A percentile compares a stretch with the other conserved stretches of the same genome.
Conservation (phyloP, 2,329 filamentous ascomycete species). For the Colletotrichum sojae region DNA sequence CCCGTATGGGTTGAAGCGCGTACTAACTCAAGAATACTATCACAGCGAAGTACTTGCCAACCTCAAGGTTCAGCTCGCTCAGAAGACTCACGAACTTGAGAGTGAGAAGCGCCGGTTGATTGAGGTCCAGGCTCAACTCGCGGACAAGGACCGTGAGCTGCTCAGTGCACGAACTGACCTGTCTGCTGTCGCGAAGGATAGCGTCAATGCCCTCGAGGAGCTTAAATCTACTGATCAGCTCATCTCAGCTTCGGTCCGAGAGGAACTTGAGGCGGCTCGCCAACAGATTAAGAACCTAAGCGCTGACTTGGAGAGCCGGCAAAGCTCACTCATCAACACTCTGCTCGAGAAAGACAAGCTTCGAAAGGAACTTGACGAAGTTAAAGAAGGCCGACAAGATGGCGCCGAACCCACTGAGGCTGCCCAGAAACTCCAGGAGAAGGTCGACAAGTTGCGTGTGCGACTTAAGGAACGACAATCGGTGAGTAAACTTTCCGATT, state of each 20-base stretch:
- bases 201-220: constrained; percentile 67
- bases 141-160: constrained; percentile 70
- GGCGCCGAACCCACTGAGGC: constrained; percentile 54
- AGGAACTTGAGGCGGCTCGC: constrained; percentile 70
- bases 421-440: constrained; percentile 61
- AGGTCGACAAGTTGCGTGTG: constrained; percentile 70
- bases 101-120: constrained; percentile 49
- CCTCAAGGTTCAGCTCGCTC: constrained; percentile 64
- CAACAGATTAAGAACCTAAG: constrained; percentile 63
- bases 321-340: constrained; percentile 72
- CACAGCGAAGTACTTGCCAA: constrained; percentile 68
- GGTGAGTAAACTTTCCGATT: constrained; percentile 59
- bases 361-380: constrained; percentile 66
- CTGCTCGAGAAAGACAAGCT: constrained; percentile 73
- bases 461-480: constrained; percentile 70
- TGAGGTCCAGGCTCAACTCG: constrained; percentile 62
- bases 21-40: constrained; percentile 62
- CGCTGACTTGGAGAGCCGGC: constrained; percentile 69
- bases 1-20: constrained; percentile 44
- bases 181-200: constrained; percentile 68
- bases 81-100: constrained; percentile 57
- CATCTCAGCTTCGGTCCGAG: constrained; percentile 70
- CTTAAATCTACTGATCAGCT: constrained; percentile 72
- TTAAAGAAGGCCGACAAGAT: constrained; percentile 54
- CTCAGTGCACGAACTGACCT: constrained; percentile 67